Evolutionary conservation across 305 asterid species (phyloP).

Genomic region (Fraxinus floribunda): DNA sequence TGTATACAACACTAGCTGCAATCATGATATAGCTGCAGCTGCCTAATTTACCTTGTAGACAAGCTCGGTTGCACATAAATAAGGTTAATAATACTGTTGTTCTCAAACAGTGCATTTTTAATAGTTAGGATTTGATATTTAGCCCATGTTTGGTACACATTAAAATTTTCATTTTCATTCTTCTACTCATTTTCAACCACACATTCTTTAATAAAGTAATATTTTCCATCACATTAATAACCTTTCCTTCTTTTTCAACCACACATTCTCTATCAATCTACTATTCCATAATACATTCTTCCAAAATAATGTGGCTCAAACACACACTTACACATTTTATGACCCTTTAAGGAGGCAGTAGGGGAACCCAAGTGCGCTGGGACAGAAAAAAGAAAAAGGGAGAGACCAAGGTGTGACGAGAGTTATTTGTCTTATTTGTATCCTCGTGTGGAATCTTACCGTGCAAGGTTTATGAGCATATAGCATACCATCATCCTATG

Average conservation of each 20-base stretch:
- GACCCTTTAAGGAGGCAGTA: background rate
- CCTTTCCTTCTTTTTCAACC: no score
- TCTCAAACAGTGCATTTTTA: background rate
- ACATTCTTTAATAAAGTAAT: no score
- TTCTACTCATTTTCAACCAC: no score
- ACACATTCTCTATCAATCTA: no score
- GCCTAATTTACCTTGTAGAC: background rate
- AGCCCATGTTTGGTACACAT: no score
- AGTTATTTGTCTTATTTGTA: background rate
- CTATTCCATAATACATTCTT: no score
- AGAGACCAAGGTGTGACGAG: background rate
- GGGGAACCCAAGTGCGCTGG: background rate
- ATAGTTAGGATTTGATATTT: background rate
- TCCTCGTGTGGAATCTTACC: background rate
- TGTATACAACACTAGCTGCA: background rate
- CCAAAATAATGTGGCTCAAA: no score
- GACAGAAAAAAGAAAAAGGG: background rate
- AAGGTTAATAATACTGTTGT: background rate
- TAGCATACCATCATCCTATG: background rate
- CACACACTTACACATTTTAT: background rate
- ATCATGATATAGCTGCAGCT: background rate
- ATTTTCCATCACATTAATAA: no score
- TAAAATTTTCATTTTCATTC: no score
- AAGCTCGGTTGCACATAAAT: background rate
- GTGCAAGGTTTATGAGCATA: background rate